Evolutionary conservation across 768 basidiomycete genomes (phyloP).

Genomic region (Cyclocybe aegerita): DNA sequence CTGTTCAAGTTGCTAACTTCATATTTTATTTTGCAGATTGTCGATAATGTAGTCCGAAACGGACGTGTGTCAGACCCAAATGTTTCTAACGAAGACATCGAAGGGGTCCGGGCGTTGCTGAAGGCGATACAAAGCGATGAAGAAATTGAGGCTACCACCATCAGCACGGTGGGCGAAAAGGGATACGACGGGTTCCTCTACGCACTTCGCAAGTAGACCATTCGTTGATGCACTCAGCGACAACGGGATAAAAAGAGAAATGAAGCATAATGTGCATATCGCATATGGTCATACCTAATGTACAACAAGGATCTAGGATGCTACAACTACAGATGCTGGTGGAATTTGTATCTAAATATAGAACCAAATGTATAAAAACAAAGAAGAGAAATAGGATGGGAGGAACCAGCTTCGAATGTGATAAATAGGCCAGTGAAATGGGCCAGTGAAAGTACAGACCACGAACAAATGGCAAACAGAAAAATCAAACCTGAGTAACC

Average conservation of each 20-base stretch:
- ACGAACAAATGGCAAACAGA: neutral
- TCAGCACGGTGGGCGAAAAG: conserved; percentile 49
- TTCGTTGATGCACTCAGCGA: no score
- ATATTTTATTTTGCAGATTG: conserved; percentile 35
- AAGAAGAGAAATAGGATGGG: neutral
- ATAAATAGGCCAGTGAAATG: conserved; percentile 5
- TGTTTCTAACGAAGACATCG: conserved; percentile 29
- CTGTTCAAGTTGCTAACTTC: neutral
- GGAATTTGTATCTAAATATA: conserved; percentile 5
- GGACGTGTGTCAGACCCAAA: conserved; percentile 45
- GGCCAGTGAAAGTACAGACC: neutral
- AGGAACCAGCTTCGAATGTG: conserved; percentile 4
- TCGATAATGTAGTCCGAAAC: conserved; percentile 60
- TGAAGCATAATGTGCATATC: no score
- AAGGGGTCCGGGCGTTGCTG: conserved; percentile 50
- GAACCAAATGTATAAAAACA: neutral
- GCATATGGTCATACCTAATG: no score
- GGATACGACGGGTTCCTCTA: conserved; percentile 56
- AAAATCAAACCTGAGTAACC: conserved; percentile 5
- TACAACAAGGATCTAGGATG: no score
- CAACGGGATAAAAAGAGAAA: neutral
- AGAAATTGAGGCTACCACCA: conserved; percentile 51
- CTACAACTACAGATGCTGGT: neutral
- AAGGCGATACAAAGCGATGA: conserved; percentile 45
- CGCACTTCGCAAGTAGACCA: conserved; percentile 33